These are phyloP conservation scores for Aurantiochytrium sp. DNA, from an alignment of 108 stramenopile species.

Conservation along the genomic window DNA sequence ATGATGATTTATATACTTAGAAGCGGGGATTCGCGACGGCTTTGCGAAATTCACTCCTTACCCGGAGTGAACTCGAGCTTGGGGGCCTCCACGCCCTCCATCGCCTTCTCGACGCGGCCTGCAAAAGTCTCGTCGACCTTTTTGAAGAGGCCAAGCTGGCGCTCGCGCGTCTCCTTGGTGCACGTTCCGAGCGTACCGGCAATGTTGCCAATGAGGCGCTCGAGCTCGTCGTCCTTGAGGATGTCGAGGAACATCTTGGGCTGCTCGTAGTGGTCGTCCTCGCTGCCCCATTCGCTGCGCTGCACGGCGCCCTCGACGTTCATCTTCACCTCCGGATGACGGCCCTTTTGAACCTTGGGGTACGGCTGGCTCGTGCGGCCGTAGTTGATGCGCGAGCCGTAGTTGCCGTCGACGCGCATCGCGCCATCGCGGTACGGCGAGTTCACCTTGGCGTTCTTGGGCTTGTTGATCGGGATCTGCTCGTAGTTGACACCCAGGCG, in stretches of 20 bases:
- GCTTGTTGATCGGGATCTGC: slow-evolving; percentile 58
- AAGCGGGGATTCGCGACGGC: no score
- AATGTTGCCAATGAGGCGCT: slow-evolving; percentile 61
- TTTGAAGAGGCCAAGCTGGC: slow-evolving; percentile 61
- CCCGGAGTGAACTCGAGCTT: background rate
- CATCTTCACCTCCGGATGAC: background rate
- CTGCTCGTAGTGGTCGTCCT: slow-evolving; percentile 65
- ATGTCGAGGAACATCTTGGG: slow-evolving; percentile 48
- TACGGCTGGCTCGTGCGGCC: background rate
- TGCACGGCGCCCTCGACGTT: slow-evolving; percentile 50
- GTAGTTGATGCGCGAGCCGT: slow-evolving; percentile 55
- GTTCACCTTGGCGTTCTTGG: slow-evolving; percentile 40
- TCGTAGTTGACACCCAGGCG: slow-evolving; percentile 69
- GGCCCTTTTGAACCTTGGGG: slow-evolving; percentile 37
- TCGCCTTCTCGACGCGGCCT: background rate
- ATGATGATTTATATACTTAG: no score
- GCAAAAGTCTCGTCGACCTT: slow-evolving; percentile 45
- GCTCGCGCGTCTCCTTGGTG: slow-evolving; percentile 57
- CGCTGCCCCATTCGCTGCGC: slow-evolving; percentile 53
- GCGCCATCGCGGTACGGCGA: slow-evolving; percentile 62
- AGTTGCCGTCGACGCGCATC: slow-evolving; percentile 56
- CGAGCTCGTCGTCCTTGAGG: slow-evolving; percentile 46
- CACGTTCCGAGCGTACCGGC: slow-evolving; percentile 56
- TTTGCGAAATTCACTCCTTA: background rate
- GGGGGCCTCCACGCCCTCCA: background rate